Conservation (phyloP, 2,329 filamentous ascomycete genomes). For the Pseudogymnoascus sp. region DNA sequence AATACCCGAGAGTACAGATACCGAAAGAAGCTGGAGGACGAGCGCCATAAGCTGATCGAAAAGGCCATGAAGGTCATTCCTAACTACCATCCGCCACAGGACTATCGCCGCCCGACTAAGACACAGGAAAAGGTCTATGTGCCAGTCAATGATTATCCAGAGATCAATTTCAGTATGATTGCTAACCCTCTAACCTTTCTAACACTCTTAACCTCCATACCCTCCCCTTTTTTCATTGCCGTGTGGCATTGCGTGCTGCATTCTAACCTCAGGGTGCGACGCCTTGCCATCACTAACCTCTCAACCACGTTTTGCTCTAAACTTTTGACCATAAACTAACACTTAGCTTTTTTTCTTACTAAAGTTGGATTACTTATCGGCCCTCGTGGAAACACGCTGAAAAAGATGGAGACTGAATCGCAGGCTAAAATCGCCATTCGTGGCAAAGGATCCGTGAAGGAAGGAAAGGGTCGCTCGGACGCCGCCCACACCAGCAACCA, state of each 20-base stretch:
- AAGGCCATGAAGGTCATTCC: slow-evolving; percentile 99
- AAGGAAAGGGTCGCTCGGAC: slow-evolving; percentile 98
- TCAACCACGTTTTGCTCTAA: slow-evolving; percentile 28
- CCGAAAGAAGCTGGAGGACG: slow-evolving; percentile 94
- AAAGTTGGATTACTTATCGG: slow-evolving; percentile 99
- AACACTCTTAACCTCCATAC: slow-evolving; percentile 41
- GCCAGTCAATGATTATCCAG: slow-evolving; percentile 99
- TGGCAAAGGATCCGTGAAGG: slow-evolving; percentile 98
- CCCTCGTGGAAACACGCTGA: slow-evolving; percentile 98
- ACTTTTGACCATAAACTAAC: slow-evolving; percentile 62
- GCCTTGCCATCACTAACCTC: slow-evolving; percentile 31
- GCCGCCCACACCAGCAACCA: slow-evolving; percentile 99
- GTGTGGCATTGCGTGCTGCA: slow-evolving; percentile 31
- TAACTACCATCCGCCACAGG: slow-evolving; percentile 97
- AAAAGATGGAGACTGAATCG: slow-evolving; percentile 98
- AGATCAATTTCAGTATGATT: slow-evolving; percentile 99
- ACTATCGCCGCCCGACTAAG: slow-evolving; percentile 98
- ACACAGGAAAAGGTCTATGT: slow-evolving; percentile 99
- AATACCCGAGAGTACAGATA: slow-evolving; percentile 99
- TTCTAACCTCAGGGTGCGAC: slow-evolving; percentile 23
- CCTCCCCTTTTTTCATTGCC: slow-evolving; percentile 37
- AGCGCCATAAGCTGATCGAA: slow-evolving; percentile 96
- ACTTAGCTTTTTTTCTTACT: slow-evolving; percentile 72
- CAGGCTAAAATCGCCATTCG: slow-evolving; percentile 98
- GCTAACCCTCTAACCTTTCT: slow-evolving; percentile 92